Conservation (phyloP, 805 yeast species). For the Deakozyma indianensis region DNA sequence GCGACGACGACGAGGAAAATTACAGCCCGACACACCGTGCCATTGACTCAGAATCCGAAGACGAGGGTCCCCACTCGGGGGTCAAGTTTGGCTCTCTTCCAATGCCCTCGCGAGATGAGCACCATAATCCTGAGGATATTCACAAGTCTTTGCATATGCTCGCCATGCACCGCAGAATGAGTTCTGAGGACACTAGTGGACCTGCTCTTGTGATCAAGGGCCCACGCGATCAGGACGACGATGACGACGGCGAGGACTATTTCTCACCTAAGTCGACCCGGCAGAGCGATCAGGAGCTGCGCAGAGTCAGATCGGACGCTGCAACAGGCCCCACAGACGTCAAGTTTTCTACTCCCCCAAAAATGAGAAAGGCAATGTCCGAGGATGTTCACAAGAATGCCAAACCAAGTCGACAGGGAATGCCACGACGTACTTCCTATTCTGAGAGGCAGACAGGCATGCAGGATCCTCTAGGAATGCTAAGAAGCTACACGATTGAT, state of each 20-base stretch:
- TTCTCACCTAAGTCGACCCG: not conserved
- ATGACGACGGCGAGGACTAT: conserved; percentile 6
- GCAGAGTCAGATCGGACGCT: not conserved
- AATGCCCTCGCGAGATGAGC: conserved; percentile 22
- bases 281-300: not conserved
- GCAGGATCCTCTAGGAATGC: not conserved
- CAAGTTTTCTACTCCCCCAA: not conserved
- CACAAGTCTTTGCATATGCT: conserved; percentile 71
- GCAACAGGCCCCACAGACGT: not conserved
- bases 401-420: not conserved
- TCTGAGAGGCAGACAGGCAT: not conserved
- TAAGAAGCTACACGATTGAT: not conserved
- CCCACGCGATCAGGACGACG: conserved; percentile 53
- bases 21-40: no score
- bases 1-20: conserved; percentile 7
- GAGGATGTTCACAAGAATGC: not conserved
- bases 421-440: not conserved
- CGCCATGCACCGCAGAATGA: conserved; percentile 22
- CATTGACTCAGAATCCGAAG: no score
- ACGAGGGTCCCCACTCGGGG: not conserved
- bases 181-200: conserved; percentile 38
- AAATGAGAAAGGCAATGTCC: not conserved
- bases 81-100: conserved; percentile 47
- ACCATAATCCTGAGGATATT: conserved; percentile 63
- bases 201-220: conserved; percentile 67